Evolutionary conservation across 1,284 basidiomycete species (phyloP).

Genomic region (Cryptococcus neoformans): DNA sequence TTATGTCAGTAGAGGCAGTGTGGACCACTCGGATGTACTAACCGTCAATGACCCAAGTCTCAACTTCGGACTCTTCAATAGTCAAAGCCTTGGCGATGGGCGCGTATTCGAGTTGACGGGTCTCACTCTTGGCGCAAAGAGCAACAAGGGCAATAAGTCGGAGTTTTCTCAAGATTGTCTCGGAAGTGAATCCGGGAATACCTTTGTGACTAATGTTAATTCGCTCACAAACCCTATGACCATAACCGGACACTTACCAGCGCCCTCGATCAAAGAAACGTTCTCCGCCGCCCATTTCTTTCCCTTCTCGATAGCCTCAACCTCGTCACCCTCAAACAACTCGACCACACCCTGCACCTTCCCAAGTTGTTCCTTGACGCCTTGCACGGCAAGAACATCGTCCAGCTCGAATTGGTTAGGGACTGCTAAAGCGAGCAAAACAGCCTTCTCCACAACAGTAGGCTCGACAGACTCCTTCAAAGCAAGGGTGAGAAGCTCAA

Average conservation of each 20-base stretch:
- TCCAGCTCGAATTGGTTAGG: constrained; percentile 76
- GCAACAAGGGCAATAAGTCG: constrained; percentile 74
- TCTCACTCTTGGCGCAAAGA: constrained; percentile 70
- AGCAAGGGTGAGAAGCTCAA: constrained; percentile 52
- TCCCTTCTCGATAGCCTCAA: constrained; percentile 64
- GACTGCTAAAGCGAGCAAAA: constrained; percentile 61
- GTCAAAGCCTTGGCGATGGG: constrained; percentile 68
- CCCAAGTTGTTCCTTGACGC: constrained; percentile 33
- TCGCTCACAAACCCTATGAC: too few species aligned
- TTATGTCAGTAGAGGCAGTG: not conserved
- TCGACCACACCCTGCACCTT: constrained; percentile 37
- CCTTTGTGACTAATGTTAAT: too few species aligned
- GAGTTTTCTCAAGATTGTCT: constrained; percentile 72
- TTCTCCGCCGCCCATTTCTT: constrained; percentile 65
- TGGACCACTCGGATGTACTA: too few species aligned
- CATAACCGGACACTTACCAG: too few species aligned
- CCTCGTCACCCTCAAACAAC: constrained; percentile 61
- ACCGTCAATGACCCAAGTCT: constrained; percentile 93
- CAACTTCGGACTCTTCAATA: constrained; percentile 68
- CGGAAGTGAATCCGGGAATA: constrained; percentile 35
- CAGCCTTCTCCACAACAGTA: constrained; percentile 36
- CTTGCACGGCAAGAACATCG: constrained; percentile 57
- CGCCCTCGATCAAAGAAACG: constrained; percentile 56
- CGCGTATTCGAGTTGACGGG: constrained; percentile 70
- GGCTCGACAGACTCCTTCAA: constrained; percentile 53